phyloP scores from a whole-genome alignment of 1,139 yeast species.

The Debaryomyces subglobosus region DNA sequence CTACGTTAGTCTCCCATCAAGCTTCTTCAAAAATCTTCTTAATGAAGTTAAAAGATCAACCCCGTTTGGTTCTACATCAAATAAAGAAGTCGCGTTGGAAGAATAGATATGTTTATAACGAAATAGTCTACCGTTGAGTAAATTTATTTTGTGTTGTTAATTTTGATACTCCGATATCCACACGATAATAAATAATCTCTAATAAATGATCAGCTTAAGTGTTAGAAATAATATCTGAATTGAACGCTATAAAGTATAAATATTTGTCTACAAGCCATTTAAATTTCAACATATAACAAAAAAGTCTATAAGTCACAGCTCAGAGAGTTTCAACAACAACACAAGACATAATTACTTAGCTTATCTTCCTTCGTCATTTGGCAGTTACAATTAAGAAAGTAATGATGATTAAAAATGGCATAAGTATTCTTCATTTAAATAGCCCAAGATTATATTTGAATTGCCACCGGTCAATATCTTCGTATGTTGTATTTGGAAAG shows the following conservation, averaged over 20 bases:
- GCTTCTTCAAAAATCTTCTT: slow-evolving; percentile 10
- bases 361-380: not conserved
- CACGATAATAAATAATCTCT: slow-evolving; percentile 6
- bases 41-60: slow-evolving; percentile 12
- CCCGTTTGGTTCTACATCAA: slow-evolving; percentile 16
- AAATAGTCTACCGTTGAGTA: not conserved
- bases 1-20: slow-evolving; percentile 8
- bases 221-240: not conserved
- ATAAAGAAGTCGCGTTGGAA: slow-evolving; percentile 4
- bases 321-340: not conserved
- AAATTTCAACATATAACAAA: not conserved
- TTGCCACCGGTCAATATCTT: not conserved
- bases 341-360: not conserved
- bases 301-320: not conserved
- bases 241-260: not conserved
- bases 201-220: slow-evolving; percentile 1
- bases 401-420: slow-evolving; percentile 7
- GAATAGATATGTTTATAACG: slow-evolving; percentile 1
- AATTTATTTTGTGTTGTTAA: slow-evolving; percentile 3
- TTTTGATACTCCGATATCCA: slow-evolving; percentile 1
- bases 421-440: slow-evolving; percentile 2
- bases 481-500: not conserved
- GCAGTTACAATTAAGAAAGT: not conserved
- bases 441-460: slow-evolving; percentile 1
- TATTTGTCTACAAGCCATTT: not conserved